Evolutionary conservation across 768 basidiomycete genomes (phyloP), one percentile per base, ranked within the genome.

Genomic region (Dacryopinax spathularia): DNA sequence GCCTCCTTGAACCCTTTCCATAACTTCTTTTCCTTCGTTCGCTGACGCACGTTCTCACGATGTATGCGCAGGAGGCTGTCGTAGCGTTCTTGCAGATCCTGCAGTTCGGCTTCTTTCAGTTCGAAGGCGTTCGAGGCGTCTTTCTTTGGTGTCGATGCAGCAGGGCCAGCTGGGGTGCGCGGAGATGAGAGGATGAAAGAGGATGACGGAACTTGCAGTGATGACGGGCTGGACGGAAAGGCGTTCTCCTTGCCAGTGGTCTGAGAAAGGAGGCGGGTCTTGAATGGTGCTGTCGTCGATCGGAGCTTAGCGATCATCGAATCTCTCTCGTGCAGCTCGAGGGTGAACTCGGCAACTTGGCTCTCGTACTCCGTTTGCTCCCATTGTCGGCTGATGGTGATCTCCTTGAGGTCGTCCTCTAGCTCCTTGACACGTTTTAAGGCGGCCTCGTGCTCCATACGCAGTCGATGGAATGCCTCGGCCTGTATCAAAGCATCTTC

Each of bases 1-100:
- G 77, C 82, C 31, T 71, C 65, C 60, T 78, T 78, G 67, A 81
- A 76, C 16, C 68, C 69, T 41, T 72, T 72, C 82, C 82, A 86
- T 64, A 76, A 80, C 70, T 78, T 78, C 72, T 78, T 83, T 69
- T 86, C 81, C 20, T 66, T 33, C 6, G 48, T 27, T 29, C 48
- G 10, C 29, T 56, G 48, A 9, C 31, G 48, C 13, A 56, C 48
- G 25, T 56, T 56, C 6, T 13, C 48, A 3, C 48, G 48, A 56
- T 56, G 18, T 56, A 56, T 56, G 48, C 48, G 48, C 9, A 56
- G 48, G 15, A 56, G 25, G 18, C 48, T 29, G 48, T 56, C 48
- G 48, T 56, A 56, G 22, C 48, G 48, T 20, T 56, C 48, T 56
- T 56, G 48, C 18, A 56, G 22, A 31, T 56, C 48, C 10, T 9